Percentiles rank a stretch among this genome's conserved stretches.
Evolutionary conservation across 176 grass and related monocot genomes (phyloP).

Genomic region (Carex myosuroides): DNA sequence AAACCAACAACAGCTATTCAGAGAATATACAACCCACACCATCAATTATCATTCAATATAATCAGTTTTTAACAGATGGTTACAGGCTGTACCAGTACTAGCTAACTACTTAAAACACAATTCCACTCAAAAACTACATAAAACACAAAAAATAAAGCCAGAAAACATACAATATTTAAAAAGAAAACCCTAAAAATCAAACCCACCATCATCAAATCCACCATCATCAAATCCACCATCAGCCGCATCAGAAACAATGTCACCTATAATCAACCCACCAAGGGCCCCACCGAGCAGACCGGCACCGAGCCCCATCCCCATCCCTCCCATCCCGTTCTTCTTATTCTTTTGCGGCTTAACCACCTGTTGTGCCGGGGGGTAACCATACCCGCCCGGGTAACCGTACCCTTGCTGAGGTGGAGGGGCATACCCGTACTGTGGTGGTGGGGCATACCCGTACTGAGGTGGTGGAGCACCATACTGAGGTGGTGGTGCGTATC

Average conservation of each 20-base stretch:
- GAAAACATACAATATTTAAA: background rate
- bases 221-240: conserved; percentile 38
- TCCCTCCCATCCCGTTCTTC: conserved; percentile 33
- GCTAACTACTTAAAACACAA: background rate
- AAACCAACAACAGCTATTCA: background rate
- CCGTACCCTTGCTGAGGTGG: conserved; percentile 20
- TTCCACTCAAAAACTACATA: no score
- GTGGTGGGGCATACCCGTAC: background rate
- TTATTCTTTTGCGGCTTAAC: conserved; percentile 35
- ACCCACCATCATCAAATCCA: conserved; percentile 38
- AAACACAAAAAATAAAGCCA: background rate
- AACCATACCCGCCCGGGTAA: conserved; percentile 13
- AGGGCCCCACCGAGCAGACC: conserved; percentile 61
- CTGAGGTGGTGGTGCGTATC: background rate
- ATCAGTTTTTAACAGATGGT: background rate
- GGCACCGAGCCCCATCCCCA: conserved; percentile 47
- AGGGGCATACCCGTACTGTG: conserved; percentile 26
- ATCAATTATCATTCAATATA: background rate
- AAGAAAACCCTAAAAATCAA: conserved; percentile 42
- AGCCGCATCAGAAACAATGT: conserved; percentile 35
- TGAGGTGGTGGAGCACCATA: background rate
- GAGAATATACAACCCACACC: background rate
- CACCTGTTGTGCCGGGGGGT: conserved; percentile 26
- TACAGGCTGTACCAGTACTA: background rate
- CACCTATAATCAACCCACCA: conserved; percentile 62